Evolutionary conservation across 257 asterid species (phyloP), one percentile per base, ranked within the genome.

Genomic region (Plantago ovata): DNA sequence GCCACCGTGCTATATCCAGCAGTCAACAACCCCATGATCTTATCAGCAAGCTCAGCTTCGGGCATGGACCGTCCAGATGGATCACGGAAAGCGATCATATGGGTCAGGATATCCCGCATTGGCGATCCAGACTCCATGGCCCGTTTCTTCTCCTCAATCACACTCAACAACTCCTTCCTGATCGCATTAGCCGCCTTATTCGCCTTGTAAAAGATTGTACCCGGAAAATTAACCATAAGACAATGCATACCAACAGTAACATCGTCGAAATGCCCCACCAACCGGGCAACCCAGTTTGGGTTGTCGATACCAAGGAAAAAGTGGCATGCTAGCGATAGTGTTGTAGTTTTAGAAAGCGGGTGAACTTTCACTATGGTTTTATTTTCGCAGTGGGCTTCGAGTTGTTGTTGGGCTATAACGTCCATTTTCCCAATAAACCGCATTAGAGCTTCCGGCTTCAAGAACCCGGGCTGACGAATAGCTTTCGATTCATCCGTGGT

Each of bases 1-100:
- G 95, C 86, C 14, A 87, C 94, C 0, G 95, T 84, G 40, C 85
- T 87, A 6, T 87, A 80, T 1, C 91, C 94, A 0, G 95, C 95
- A 1, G 77, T 77, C 18, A 87, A 28, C 53, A 87, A 24, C 5
- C 95, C 94, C 94, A 87, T 84, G 1, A 87, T 65, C 52, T 80
- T 87, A 44, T 84, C 94, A 3, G 91, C 88, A 18, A 84, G 68
- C 60, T 81, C 95, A 6, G 69, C 50, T 20, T 87, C 94, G 3
- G 84, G 73, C 86, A 79, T 74, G 58, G 66, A 33, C 3, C 38
- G 62, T 0, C 93, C 89, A 6, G 51, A 40, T 3, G 80, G 68
- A 54, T 86, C 92, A 2, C 72, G 39, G 1, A 56, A 68, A 4
- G 62, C 73, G 23, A 84, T 78, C 86, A 87, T 70, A 58, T 81